These are phyloP conservation scores for Yarrowia porcina DNA, from an alignment of 805 yeast species.

Conservation along the genomic window DNA sequence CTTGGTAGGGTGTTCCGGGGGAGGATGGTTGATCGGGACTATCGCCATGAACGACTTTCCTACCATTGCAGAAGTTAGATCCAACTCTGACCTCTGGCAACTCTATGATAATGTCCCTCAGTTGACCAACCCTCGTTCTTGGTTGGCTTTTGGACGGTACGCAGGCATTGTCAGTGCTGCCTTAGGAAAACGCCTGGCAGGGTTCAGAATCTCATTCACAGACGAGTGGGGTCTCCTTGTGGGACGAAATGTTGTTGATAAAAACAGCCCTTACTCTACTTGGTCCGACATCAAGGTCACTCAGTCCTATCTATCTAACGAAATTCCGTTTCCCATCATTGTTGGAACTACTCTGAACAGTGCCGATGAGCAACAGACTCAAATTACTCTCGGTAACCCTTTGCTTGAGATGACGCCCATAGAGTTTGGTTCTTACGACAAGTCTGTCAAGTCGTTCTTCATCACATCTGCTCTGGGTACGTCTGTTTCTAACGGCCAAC, in stretches of 20 bases:
- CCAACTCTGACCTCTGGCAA: slow-evolving; percentile 56
- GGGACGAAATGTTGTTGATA: slow-evolving; percentile 63
- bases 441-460: slow-evolving; percentile 67
- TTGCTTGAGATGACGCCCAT: slow-evolving; percentile 54
- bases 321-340: slow-evolving; percentile 70
- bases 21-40: slow-evolving; percentile 76
- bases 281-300: slow-evolving; percentile 57
- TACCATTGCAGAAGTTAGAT: slow-evolving; percentile 44
- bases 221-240: slow-evolving; percentile 82
- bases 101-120: slow-evolving; percentile 38
- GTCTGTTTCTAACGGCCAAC: slow-evolving; percentile 46
- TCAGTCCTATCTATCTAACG: slow-evolving; percentile 55
- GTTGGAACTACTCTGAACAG: slow-evolving; percentile 35
- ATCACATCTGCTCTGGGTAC: slow-evolving; percentile 46
- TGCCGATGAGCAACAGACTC: slow-evolving; percentile 45
- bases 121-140: not conserved
- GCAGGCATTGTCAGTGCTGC: slow-evolving; percentile 45
- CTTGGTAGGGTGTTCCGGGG: slow-evolving; percentile 75
- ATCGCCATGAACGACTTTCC: slow-evolving; percentile 53
- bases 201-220: slow-evolving; percentile 62
- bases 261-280: slow-evolving; percentile 58
- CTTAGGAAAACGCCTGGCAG: slow-evolving; percentile 54
- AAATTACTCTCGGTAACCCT: slow-evolving; percentile 49
- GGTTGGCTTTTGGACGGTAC: not conserved
- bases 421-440: slow-evolving; percentile 86